phyloP scores from a whole-genome alignment of 805 yeast species.

The Candida railenensis region DNA sequence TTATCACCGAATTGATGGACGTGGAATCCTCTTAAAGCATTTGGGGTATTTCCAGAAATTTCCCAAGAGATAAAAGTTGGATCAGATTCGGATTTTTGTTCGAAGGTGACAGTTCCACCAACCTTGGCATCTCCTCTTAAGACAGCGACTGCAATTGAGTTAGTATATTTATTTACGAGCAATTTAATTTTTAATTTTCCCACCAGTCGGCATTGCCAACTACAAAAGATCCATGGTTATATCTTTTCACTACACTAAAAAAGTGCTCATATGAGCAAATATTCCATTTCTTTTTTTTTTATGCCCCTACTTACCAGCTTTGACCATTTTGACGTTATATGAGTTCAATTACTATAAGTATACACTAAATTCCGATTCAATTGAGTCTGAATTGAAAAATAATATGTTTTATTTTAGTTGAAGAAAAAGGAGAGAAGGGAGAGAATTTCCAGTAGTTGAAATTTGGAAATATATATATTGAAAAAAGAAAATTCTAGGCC shows the following conservation, averaged over 20 bases:
- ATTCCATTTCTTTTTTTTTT: constrained; percentile 1
- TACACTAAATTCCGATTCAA: not conserved
- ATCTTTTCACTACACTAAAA: not conserved
- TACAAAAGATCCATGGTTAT: no score
- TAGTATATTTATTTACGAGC: constrained; percentile 10
- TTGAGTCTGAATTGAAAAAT: constrained; percentile 3
- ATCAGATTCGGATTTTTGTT: constrained; percentile 73
- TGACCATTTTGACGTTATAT: constrained; percentile 48
- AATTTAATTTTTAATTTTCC: not conserved
- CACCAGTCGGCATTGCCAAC: no score
- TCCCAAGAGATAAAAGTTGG: constrained; percentile 90
- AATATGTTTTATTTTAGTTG: not conserved
- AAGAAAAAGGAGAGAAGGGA: not conserved
- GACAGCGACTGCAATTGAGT: constrained; percentile 69
- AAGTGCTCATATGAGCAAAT: constrained; percentile 5
- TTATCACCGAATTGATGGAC: constrained; percentile 97
- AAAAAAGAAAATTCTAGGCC: not conserved
- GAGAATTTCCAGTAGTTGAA: not conserved
- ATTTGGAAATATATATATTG: not conserved
- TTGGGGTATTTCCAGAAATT: constrained; percentile 83
- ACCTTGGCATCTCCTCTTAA: constrained; percentile 93
- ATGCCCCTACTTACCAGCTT: constrained; percentile 53
- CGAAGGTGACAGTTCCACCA: constrained; percentile 82
- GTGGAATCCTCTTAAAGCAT: constrained; percentile 96
- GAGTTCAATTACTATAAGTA: not conserved